Evolutionary conservation across 345 rosid genomes (phyloP).

Genomic region (Eucalyptus melliodora): DNA sequence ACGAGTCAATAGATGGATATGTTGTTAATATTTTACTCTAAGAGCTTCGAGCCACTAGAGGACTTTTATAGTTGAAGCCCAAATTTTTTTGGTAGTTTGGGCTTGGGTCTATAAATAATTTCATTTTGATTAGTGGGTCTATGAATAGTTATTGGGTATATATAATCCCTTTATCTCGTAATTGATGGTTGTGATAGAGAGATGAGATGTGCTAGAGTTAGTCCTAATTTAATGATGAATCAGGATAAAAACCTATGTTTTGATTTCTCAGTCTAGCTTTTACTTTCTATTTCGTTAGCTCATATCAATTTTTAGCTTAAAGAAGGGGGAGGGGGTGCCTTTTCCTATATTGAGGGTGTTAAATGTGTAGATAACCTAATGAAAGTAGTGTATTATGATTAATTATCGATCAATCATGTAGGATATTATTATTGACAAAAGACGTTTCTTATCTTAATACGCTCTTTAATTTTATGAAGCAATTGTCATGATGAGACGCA

Average conservation of each 20-base stretch:
- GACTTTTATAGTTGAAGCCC: too few relatives aligned
- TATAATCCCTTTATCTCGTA: fast-evolving
- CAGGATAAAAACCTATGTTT: fast-evolving
- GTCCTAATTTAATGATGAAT: too few relatives aligned
- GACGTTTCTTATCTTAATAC: background rate
- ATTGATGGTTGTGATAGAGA: too few relatives aligned
- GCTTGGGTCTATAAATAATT: too few relatives aligned
- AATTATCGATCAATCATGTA: background rate
- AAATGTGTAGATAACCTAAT: background rate
- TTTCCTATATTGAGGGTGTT: background rate
- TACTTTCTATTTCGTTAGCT: background rate
- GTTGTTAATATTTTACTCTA: too few relatives aligned
- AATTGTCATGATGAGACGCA: background rate
- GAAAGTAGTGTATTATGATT: background rate
- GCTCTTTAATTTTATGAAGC: background rate
- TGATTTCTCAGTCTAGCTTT: background rate
- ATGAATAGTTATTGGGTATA: too few relatives aligned
- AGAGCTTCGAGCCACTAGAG: fast-evolving
- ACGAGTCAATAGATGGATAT: background rate
- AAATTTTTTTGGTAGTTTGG: too few relatives aligned
- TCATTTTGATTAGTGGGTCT: too few relatives aligned
- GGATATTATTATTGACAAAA: background rate
- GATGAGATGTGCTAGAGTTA: too few relatives aligned
- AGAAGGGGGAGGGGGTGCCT: background rate
- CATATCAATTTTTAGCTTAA: background rate